phyloP scores from a whole-genome alignment of 1,139 yeast genomes.

The Hansenula lynferdii region DNA sequence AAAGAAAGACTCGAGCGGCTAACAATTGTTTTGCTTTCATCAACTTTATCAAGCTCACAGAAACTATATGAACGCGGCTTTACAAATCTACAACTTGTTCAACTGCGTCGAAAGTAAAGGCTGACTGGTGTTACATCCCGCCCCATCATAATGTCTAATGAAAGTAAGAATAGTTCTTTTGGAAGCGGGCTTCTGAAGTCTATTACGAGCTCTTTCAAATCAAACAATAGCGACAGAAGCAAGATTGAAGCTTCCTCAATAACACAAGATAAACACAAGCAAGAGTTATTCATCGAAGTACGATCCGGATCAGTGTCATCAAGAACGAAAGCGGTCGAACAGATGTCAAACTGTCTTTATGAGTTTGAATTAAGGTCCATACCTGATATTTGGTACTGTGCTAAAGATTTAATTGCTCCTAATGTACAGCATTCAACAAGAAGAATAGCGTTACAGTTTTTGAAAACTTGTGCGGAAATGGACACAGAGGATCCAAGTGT shows the following conservation, averaged over 20 bases:
- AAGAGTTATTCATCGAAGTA: slow-evolving; percentile 20
- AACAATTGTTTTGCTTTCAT: too few species aligned
- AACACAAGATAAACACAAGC: slow-evolving; percentile 13
- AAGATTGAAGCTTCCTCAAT: slow-evolving; percentile 18
- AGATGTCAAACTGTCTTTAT: slow-evolving; percentile 45
- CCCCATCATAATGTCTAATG: too few species aligned
- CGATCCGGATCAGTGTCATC: slow-evolving; percentile 42
- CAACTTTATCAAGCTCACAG: too few species aligned
- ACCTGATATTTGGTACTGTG: slow-evolving; percentile 75
- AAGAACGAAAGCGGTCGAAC: slow-evolving; percentile 50
- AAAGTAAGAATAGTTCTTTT: too few species aligned
- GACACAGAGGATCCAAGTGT: slow-evolving; percentile 46
- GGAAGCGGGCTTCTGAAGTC: slow-evolving; percentile 40
- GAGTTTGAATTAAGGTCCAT: slow-evolving; percentile 53
- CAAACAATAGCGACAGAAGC: slow-evolving; percentile 25
- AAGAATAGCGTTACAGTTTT: slow-evolving; percentile 46
- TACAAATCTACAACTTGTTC: too few species aligned
- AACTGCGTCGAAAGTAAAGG: too few species aligned
- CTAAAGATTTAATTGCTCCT: slow-evolving; percentile 48
- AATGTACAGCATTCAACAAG: slow-evolving; percentile 41
- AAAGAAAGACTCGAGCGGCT: too few species aligned
- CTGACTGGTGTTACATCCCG: too few species aligned
- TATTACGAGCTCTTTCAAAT: slow-evolving; percentile 46
- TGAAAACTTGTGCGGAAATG: slow-evolving; percentile 53
- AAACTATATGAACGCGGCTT: too few species aligned